Percentiles rank a stretch among this genome's conserved stretches.
Conservation (phyloP, 139 green algal species). For the Pycnococcus provasolii region DNA sequence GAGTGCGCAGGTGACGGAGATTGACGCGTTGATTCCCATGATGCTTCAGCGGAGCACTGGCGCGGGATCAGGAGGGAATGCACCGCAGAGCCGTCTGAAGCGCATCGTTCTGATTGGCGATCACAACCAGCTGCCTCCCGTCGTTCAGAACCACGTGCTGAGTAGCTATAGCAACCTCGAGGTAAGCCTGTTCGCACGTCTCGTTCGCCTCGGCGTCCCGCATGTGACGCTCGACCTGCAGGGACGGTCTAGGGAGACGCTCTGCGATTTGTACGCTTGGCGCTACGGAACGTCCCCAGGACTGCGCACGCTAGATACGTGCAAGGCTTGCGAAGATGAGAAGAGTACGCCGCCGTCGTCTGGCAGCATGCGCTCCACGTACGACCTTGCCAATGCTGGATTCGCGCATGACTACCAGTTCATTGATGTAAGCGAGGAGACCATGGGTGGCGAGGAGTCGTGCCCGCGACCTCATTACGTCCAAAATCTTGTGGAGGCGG, state of each 20-base stretch:
- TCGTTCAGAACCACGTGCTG: constrained; percentile 95
- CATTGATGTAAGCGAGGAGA: constrained; percentile 70
- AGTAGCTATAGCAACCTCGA: constrained; percentile 84
- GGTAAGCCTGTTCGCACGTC: constrained; percentile 90
- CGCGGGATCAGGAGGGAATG: constrained; percentile 12
- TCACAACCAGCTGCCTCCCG: constrained; percentile 95
- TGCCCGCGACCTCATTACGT: constrained; percentile 84
- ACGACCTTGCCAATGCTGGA: constrained; percentile 68
- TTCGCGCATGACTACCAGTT: constrained; percentile 87
- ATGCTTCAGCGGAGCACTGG: constrained; percentile 31
- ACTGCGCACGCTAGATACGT: neutral
- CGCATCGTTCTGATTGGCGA: constrained; percentile 86
- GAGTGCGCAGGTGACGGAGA: constrained; percentile 89
- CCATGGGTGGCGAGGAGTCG: constrained; percentile 65
- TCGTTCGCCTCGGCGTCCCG: constrained; percentile 85
- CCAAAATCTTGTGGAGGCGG: constrained; percentile 60
- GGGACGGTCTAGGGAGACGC: constrained; percentile 67
- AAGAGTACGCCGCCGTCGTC: neutral
- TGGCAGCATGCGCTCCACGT: constrained; percentile 22
- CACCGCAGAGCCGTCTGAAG: constrained; percentile 57
- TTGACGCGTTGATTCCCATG: constrained; percentile 99
- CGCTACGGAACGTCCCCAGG: constrained; percentile 48
- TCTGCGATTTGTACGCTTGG: constrained; percentile 95
- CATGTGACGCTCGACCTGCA: constrained; percentile 89
- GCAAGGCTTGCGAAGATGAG: neutral